Base-by-base conservation (phyloP, 208 protist species). In the Plasmodiophora brassicae region DNA sequence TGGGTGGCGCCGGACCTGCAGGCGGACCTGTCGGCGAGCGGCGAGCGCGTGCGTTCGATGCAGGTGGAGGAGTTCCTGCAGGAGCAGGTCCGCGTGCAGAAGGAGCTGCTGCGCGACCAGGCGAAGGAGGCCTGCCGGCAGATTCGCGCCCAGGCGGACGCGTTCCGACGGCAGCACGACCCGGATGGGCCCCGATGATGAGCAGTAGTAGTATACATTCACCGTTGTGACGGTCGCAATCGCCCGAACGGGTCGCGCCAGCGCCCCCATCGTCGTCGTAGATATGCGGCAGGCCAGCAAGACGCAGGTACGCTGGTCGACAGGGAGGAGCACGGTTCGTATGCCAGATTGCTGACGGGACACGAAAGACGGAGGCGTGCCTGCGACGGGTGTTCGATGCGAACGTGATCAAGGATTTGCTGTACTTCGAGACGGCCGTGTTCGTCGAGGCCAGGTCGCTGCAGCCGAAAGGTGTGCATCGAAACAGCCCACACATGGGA, bases 361-460 rank as follows among this genome's bases (percentile, higher is more conserved):
- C n/a, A n/a, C n/a, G n/a, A n/a, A n/a, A n/a, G n/a, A 78, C 41
- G n/a, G 65, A 78, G n/a, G 5, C 65, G 20, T 44, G 32, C 14
- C 65, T 78, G 10, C 5, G 65, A 78, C 65, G 65, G 5, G 20
- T 78, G n/a, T 32, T 78, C 65, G 65, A 78, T 78, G 65, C 41
- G 32, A 8, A 8, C n/a, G 41, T 78, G 20, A 78, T 78, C 32
- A n/a, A 78, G n/a, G 65, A 78, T 78, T 44, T 78, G 65, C 10
- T 78, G 5, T 78, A 78, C n/a, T 78, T 78, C 65, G 65, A 78
- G n/a, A 78, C 65, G n/a, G 65, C n/a, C 14, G 65, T 78, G 5
- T 78, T 5, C 32, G 65, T 78, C 5, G 65, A 78, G 65, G n/a
- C 5, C 65, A 78, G 41, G n/a, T 78, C 65, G 20, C 41, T 78